These are phyloP conservation scores for Aspergillus steynii DNA, from an alignment of 495 filamentous ascomycete species.

Conservation along the genomic window DNA sequence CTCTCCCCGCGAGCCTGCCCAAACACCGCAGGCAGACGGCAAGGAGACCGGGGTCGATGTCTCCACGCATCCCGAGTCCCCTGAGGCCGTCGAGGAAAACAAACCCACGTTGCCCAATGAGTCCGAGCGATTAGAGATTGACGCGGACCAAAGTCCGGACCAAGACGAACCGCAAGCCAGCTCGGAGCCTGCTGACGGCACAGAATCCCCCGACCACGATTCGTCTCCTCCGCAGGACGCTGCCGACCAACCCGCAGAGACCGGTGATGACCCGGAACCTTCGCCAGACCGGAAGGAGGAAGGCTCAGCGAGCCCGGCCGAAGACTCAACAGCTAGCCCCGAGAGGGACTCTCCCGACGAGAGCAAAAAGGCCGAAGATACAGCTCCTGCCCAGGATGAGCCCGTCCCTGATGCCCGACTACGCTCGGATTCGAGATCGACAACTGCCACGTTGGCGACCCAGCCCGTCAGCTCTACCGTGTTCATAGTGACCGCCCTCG, in stretches of 20 bases:
- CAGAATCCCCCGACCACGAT: slow-evolving; percentile 20
- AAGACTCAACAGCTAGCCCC: slow-evolving; percentile 9
- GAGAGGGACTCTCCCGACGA: slow-evolving; percentile 16
- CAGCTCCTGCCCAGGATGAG: slow-evolving; percentile 24
- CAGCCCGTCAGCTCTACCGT: slow-evolving; percentile 84
- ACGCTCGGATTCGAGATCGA: slow-evolving; percentile 61
- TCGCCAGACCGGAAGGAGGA: slow-evolving; percentile 17
- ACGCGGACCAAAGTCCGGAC: slow-evolving; percentile 24
- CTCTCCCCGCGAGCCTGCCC: slow-evolving; percentile 34
- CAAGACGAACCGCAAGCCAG: slow-evolving; percentile 13
- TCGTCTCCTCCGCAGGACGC: slow-evolving; percentile 22
- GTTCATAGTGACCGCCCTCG: slow-evolving; percentile 89
- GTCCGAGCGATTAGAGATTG: slow-evolving; percentile 31
- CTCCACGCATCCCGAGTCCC: slow-evolving; percentile 27
- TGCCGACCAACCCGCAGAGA: slow-evolving; percentile 19
- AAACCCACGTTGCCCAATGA: slow-evolving; percentile 35
- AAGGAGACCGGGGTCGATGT: slow-evolving; percentile 37
- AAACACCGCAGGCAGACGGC: slow-evolving; percentile 35
- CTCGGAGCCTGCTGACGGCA: slow-evolving; percentile 19
- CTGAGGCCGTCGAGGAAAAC: slow-evolving; percentile 28
- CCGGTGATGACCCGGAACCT: slow-evolving; percentile 18
- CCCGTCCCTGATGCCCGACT: slow-evolving; percentile 34
- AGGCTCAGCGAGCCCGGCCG: slow-evolving; percentile 1
- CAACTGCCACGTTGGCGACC: slow-evolving; percentile 53
- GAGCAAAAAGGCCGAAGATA: slow-evolving; percentile 9